These are phyloP conservation scores for Kodamaea ohmeri DNA, from an alignment of 1,139 yeast species.

Conservation along the genomic window DNA sequence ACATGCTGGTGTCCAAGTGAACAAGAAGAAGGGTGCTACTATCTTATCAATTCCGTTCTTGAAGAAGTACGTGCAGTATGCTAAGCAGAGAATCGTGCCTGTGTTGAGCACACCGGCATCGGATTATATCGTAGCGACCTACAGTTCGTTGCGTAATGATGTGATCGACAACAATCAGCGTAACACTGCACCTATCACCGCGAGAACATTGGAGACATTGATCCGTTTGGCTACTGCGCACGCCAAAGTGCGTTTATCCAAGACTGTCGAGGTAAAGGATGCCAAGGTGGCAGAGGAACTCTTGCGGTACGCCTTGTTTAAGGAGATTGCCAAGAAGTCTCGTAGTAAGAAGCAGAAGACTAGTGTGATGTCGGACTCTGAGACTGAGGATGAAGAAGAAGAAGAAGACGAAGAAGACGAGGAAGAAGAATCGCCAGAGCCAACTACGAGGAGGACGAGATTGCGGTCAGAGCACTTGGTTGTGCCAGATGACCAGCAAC, in stretches of 20 bases:
- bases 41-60: constrained; percentile 81
- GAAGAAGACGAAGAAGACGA: constrained; percentile 8
- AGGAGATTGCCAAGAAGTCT: constrained; percentile 54
- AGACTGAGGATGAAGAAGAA: constrained; percentile 15
- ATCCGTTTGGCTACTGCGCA: constrained; percentile 96
- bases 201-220: constrained; percentile 94
- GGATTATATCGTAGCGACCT: constrained; percentile 75
- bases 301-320: constrained; percentile 81
- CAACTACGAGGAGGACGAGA: constrained; percentile 11
- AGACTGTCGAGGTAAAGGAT: constrained; percentile 70
- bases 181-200: constrained; percentile 93
- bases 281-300: constrained; percentile 85
- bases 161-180: constrained; percentile 67
- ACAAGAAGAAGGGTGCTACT: constrained; percentile 49
- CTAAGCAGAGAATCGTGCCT: constrained; percentile 86
- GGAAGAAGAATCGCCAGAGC: constrained; percentile 10
- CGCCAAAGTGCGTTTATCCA: constrained; percentile 87
- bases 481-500: constrained; percentile 23
- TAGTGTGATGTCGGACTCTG: constrained; percentile 16
- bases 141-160: constrained; percentile 82
- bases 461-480: constrained; percentile 14
- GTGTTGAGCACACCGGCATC: constrained; percentile 76
- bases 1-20: constrained; percentile 70
- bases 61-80: constrained; percentile 90
- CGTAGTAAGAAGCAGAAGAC: constrained; percentile 35